Percentiles rank a stretch among this genome's conserved stretches.
Conservation (phyloP, 768 basidiomycete species). For the Lactarius sanguifluus region DNA sequence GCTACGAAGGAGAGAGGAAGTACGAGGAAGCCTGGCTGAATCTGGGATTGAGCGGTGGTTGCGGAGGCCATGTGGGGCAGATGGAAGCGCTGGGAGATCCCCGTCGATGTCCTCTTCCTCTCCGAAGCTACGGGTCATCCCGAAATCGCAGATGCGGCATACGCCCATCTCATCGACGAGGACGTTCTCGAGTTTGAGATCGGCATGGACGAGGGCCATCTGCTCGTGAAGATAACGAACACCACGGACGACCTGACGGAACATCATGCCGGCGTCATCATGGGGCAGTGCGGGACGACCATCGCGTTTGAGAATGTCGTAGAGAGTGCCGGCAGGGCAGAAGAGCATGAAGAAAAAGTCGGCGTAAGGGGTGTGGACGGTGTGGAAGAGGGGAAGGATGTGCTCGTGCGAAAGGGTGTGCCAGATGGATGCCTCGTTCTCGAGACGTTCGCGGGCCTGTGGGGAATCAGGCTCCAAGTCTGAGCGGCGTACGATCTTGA, state of each 20-base stretch:
- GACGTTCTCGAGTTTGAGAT: constrained; percentile 97
- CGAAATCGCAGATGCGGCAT: constrained; percentile 87
- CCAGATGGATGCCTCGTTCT: constrained; percentile 75
- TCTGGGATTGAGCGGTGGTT: not conserved
- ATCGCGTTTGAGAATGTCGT: constrained; percentile 75
- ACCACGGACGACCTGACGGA: constrained; percentile 81
- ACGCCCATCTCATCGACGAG: constrained; percentile 85
- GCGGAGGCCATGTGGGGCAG: not conserved
- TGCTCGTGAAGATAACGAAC: constrained; percentile 80
- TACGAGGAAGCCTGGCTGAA: constrained; percentile 4
- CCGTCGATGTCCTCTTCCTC: constrained; percentile 38
- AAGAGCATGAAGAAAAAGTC: constrained; percentile 81
- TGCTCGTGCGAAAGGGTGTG: constrained; percentile 77
- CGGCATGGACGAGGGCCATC: constrained; percentile 80
- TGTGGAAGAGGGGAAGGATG: constrained; percentile 78
- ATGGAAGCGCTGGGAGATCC: constrained; percentile 1
- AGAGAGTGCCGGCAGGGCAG: constrained; percentile 83
- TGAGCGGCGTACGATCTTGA: constrained; percentile 74
- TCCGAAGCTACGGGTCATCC: constrained; percentile 69
- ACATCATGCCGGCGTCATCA: constrained; percentile 82
- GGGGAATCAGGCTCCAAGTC: constrained; percentile 52
- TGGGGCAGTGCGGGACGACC: constrained; percentile 66
- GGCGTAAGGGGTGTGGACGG: constrained; percentile 56
- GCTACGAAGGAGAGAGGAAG: constrained; percentile 1
- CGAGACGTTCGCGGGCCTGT: constrained; percentile 53